phyloP scores from a whole-genome alignment of 192 early-diverging fungal species.

The Coemansia sp. region DNA sequence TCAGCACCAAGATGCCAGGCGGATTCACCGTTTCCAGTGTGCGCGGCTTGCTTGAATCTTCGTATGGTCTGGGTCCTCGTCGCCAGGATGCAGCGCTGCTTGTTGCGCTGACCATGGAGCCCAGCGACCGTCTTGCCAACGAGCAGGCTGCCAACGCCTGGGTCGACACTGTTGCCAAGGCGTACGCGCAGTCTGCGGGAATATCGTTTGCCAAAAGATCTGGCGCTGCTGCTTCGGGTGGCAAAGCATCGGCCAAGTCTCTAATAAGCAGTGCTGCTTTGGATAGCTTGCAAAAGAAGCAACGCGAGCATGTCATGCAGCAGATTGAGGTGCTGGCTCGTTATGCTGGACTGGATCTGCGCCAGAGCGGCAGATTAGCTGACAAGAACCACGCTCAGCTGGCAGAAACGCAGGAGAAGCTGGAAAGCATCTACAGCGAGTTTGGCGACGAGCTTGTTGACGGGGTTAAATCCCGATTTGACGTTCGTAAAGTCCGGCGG shows the following conservation, averaged over 20 bases:
- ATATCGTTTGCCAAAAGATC: conserved; percentile 55
- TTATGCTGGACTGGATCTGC: conserved; percentile 78
- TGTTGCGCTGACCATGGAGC: conserved; percentile 81
- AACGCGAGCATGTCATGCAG: conserved; percentile 70
- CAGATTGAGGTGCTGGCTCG: conserved; percentile 86
- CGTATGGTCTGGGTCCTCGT: conserved; percentile 80
- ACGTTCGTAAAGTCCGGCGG: conserved; percentile 75
- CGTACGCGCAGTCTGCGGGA: conserved; percentile 75
- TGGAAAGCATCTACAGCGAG: conserved; percentile 79
- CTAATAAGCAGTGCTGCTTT: conserved; percentile 90
- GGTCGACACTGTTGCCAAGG: conserved; percentile 74
- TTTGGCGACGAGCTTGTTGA: conserved; percentile 78
- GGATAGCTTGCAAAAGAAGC: conserved; percentile 71
- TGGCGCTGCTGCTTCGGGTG: background rate
- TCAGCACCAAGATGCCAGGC: conserved; percentile 89
- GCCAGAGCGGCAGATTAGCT: conserved; percentile 64
- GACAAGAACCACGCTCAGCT: conserved; percentile 63
- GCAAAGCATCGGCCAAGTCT: conserved; percentile 21
- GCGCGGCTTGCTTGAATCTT: conserved; percentile 65
- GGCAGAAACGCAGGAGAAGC: conserved; percentile 65
- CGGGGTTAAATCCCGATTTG: conserved; percentile 81
- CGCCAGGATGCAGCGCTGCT: conserved; percentile 76
- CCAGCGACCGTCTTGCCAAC: conserved; percentile 69
- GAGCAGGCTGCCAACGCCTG: conserved; percentile 17
- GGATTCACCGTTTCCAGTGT: conserved; percentile 79